Percentiles rank a stretch among this genome's conserved stretches.
These are phyloP conservation scores for Eucalyptus erythrocorys DNA, from an alignment of 345 rosid genomes.

Conservation along the genomic window DNA sequence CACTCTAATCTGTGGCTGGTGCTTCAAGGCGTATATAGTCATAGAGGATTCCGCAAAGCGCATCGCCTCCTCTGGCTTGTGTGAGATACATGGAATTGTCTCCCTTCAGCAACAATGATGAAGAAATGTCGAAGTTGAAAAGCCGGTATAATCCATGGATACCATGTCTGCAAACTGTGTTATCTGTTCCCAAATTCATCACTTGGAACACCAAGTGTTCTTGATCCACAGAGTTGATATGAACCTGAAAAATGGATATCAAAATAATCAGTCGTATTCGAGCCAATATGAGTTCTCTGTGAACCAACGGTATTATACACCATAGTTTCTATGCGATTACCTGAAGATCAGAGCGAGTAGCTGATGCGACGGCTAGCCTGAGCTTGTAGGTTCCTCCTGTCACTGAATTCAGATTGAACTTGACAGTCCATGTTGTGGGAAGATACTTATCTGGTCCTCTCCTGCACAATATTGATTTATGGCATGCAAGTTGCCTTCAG, in stretches of 20 bases:
- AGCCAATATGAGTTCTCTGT: background rate
- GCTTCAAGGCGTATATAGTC: conserved; percentile 25
- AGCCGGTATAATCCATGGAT: conserved; percentile 16
- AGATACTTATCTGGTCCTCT: conserved; percentile 11
- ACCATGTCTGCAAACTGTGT: conserved; percentile 22
- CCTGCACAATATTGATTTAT: background rate
- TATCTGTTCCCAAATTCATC: conserved; percentile 14
- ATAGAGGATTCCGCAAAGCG: conserved; percentile 19
- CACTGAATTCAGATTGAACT: conserved; percentile 10
- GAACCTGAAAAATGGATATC: conserved; percentile 1
- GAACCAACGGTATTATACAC: no score
- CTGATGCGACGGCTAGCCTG: conserved; percentile 24
- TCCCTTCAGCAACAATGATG: conserved; percentile 7
- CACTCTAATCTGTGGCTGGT: background rate
- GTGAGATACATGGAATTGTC: conserved; percentile 15
- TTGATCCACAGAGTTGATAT: background rate
- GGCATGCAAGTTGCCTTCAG: background rate
- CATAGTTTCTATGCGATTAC: background rate
- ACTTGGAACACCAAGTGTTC: conserved; percentile 5
- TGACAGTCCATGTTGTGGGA: conserved; percentile 19
- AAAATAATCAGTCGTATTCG: background rate
- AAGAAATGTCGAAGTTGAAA: conserved; percentile 5
- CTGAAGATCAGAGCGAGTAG: conserved; percentile 14
- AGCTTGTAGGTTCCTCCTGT: conserved; percentile 15
- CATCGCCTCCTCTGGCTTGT: conserved; percentile 15